Evolutionary conservation across 2,329 filamentous ascomycete genomes (phyloP).

Genomic region (Arachnomyces sp.): DNA sequence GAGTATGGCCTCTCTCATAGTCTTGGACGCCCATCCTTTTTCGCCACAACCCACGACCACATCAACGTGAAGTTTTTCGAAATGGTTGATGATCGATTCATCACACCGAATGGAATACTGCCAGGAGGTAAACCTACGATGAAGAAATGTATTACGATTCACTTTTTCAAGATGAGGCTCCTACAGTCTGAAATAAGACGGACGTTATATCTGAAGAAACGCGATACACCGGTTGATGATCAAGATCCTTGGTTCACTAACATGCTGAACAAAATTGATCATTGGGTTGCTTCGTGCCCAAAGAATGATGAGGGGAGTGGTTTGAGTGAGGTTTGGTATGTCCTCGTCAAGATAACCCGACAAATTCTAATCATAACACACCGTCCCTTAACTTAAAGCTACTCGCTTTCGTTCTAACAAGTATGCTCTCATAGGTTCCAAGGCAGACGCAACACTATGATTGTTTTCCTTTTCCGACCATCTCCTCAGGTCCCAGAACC

Average conservation of each 20-base stretch:
- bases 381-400: no score
- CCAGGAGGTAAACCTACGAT: constrained; percentile 61
- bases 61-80: constrained; percentile 82
- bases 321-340: constrained; percentile 74
- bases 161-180: constrained; percentile 86
- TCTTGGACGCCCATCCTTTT: constrained; percentile 77
- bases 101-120: constrained; percentile 66
- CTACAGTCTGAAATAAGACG: constrained; percentile 81
- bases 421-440: constrained; percentile 42
- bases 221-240: constrained; percentile 65
- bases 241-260: constrained; percentile 76
- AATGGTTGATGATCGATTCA: constrained; percentile 71
- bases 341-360: constrained; percentile 9
- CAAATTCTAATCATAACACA: background rate
- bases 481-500: constrained; percentile 88
- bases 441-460: constrained; percentile 73
- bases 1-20: constrained; percentile 81
- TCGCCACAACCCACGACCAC: constrained; percentile 72
- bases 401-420: no score
- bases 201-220: constrained; percentile 76
- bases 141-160: constrained; percentile 81
- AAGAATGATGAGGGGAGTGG: constrained; percentile 58
- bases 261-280: constrained; percentile 68
- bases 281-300: constrained; percentile 72
- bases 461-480: constrained; percentile 79